Percentiles rank a stretch among this genome's conserved stretches.
These are phyloP conservation scores for Dorcoceras hygrometricum DNA, from an alignment of 257 asterid genomes.

Conservation along the genomic window DNA sequence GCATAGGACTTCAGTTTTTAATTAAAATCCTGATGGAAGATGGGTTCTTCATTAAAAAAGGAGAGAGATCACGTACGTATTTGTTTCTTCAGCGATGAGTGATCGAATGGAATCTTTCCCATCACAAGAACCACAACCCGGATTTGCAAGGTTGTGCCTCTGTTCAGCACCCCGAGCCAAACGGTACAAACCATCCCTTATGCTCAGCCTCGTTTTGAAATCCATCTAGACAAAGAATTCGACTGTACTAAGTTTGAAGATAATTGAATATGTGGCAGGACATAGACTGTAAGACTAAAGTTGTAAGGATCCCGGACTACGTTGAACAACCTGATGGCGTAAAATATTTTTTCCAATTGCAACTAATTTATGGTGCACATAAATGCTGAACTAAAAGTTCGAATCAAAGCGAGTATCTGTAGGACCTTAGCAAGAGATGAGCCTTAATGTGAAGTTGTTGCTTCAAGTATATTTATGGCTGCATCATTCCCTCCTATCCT, in stretches of 20 bases:
- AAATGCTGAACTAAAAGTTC: constrained; percentile 3
- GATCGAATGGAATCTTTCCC: constrained; percentile 45
- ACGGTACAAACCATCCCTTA: constrained; percentile 92
- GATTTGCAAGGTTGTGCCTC: constrained; percentile 51
- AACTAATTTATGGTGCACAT: background rate
- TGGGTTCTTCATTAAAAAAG: background rate
- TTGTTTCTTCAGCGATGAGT: constrained; percentile 44
- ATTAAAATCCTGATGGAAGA: background rate
- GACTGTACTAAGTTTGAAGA: constrained; percentile 18
- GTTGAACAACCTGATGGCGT: background rate
- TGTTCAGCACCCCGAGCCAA: constrained; percentile 92
- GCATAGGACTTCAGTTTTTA: background rate
- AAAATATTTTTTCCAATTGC: background rate
- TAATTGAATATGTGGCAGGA: constrained; percentile 6
- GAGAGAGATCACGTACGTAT: constrained; percentile 39
- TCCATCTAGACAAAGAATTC: constrained; percentile 64
- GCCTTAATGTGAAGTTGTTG: background rate
- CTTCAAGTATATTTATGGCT: background rate
- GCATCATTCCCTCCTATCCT: background rate
- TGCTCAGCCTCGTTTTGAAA: constrained; percentile 71
- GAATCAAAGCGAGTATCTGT: background rate
- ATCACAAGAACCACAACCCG: constrained; percentile 33
- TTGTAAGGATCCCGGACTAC: background rate
- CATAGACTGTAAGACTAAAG: constrained; percentile 7
- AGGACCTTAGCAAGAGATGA: constrained; percentile 3